A percentile compares a stretch with the other conserved stretches of the same genome.
These are phyloP conservation scores for Tremella fuciformis DNA, from an alignment of 768 basidiomycete genomes.

Conservation along the genomic window DNA sequence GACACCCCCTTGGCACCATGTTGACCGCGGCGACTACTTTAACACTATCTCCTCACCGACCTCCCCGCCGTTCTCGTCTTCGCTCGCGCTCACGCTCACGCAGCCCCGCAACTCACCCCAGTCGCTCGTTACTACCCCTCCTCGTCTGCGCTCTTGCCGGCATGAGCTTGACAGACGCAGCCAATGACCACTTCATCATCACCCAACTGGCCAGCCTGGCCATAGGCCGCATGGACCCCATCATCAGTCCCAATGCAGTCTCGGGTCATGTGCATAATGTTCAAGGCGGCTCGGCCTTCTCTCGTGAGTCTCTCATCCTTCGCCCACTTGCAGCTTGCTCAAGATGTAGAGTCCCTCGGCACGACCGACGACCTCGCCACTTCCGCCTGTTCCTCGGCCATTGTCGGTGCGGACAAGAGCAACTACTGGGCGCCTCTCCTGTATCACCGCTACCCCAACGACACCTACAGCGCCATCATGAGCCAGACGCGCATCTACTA, in stretches of 20 bases:
- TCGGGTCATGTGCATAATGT: constrained; percentile 47
- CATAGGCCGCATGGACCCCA: constrained; percentile 48
- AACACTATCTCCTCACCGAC: too few relatives aligned
- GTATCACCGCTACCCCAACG: constrained; percentile 45
- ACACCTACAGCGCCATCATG: constrained; percentile 40
- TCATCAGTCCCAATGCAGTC: constrained; percentile 46
- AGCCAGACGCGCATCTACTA: constrained; percentile 48
- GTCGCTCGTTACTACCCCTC: too few relatives aligned
- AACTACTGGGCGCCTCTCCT: constrained; percentile 46
- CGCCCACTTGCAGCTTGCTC: background rate
- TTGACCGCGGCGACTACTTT: too few relatives aligned
- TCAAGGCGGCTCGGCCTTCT: constrained; percentile 45
- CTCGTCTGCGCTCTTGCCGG: too few relatives aligned
- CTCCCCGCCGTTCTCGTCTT: too few relatives aligned
- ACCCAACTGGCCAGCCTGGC: constrained; percentile 22
- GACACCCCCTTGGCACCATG: too few relatives aligned
- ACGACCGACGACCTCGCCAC: constrained; percentile 8
- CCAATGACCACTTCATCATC: constrained; percentile 30
- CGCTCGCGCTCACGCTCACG: too few relatives aligned
- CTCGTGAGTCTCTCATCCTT: constrained; percentile 18
- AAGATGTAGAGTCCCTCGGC: constrained; percentile 13
- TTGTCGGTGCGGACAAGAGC: constrained; percentile 32
- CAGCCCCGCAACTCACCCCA: too few relatives aligned
- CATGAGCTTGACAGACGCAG: background rate
- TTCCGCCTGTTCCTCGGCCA: constrained; percentile 37